A percentile compares a stretch with the other conserved stretches of the same genome.
phyloP scores from a whole-genome alignment of 345 rosid species.

The Euclidium syriacum region DNA sequence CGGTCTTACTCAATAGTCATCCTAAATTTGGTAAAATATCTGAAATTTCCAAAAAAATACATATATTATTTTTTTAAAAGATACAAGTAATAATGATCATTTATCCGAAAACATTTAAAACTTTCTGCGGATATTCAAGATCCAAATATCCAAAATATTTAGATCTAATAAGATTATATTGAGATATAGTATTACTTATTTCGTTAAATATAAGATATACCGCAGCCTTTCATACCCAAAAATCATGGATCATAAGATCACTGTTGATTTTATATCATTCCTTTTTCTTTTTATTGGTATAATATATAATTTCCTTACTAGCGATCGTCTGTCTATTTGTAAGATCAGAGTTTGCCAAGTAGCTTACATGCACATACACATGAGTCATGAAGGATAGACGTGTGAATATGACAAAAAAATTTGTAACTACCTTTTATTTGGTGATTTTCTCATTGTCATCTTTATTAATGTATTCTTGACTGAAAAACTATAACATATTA shows the following conservation, averaged over 20 bases:
- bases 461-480: not conserved
- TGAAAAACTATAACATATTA: not conserved
- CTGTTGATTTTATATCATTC: not conserved
- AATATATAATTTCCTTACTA: not conserved
- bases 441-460: not conserved
- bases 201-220: no score
- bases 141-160: no score
- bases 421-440: not conserved
- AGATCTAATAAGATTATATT: no score
- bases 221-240: no score
- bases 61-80: no score
- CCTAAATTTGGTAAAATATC: no score
- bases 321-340: not conserved
- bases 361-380: conserved; percentile 22
- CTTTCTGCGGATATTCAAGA: no score
- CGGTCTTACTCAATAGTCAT: no score
- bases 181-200: not conserved
- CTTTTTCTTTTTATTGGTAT: not conserved
- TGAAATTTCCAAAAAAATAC: no score
- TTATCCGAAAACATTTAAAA: no score
- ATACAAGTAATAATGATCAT: no score
- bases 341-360: conserved; percentile 15
- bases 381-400: conserved; percentile 9
- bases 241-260: no score
- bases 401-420: conserved; percentile 1